These are phyloP conservation scores for Vachellia pachyceras DNA, from an alignment of 306 rosid species.

Conservation along the genomic window DNA sequence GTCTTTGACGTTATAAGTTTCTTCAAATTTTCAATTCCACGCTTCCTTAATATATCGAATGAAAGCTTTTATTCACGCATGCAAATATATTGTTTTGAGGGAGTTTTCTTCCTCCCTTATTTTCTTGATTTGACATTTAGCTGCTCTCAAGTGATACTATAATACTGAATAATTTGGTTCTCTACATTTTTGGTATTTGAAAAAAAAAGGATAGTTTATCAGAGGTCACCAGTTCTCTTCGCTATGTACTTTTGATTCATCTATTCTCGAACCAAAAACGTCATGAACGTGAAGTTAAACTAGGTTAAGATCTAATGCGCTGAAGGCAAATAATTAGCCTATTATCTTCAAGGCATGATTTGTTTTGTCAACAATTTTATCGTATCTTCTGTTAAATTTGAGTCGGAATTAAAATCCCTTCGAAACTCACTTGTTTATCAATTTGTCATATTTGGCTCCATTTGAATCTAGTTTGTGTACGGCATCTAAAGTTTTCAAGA, in stretches of 20 bases:
- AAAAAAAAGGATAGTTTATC: neutral
- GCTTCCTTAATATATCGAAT: neutral
- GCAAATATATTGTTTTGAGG: conserved; percentile 2
- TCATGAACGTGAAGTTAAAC: neutral
- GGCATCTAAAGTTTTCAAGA: neutral
- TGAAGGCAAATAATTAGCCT: neutral
- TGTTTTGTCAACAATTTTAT: neutral
- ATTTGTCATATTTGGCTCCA: neutral
- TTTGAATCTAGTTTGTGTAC: neutral
- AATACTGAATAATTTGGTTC: neutral
- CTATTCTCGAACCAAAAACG: neutral
- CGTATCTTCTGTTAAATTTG: neutral
- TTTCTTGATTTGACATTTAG: conserved; percentile 2
- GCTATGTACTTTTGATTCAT: neutral
- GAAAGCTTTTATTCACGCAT: neutral
- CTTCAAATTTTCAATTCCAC: conserved; percentile 25
- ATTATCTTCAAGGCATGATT: neutral
- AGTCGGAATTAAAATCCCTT: neutral
- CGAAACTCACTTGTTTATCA: neutral
- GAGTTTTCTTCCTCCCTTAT: neutral
- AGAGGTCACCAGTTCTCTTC: neutral
- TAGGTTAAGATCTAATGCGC: neutral
- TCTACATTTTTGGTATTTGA: neutral
- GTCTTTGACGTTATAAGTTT: conserved; percentile 5
- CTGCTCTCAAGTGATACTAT: neutral